Evolutionary conservation across 257 asterid genomes (phyloP).

Genomic region (Solanum tarapatanum): DNA sequence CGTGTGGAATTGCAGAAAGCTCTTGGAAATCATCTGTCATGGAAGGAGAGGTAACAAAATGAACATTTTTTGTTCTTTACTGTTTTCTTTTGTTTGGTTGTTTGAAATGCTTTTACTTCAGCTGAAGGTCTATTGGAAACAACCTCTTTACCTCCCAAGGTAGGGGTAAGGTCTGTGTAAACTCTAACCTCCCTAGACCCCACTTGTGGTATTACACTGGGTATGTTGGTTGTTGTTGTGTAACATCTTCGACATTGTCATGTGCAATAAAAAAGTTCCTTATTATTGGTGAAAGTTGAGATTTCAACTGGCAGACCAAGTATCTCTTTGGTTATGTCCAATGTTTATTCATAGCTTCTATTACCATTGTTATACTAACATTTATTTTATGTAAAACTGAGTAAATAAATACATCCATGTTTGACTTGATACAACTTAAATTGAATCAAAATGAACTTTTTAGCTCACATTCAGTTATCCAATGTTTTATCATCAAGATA

Average conservation of each 20-base stretch:
- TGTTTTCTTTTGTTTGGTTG: background rate
- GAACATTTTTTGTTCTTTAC: background rate
- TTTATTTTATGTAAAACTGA: background rate
- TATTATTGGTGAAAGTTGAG: background rate
- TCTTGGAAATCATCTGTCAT: conserved; percentile 82
- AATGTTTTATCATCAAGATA: background rate
- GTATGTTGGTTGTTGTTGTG: background rate
- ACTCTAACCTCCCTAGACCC: background rate
- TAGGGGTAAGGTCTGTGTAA: background rate
- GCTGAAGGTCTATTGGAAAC: background rate
- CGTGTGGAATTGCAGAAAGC: conserved; percentile 85
- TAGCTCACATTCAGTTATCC: background rate
- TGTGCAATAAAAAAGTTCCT: background rate
- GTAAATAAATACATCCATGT: background rate
- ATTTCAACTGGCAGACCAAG: background rate
- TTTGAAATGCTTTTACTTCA: background rate
- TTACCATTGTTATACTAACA: background rate
- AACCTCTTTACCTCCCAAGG: background rate
- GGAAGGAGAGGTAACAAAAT: conserved; percentile 83
- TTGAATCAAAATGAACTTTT: background rate
- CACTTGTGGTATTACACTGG: background rate
- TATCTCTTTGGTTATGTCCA: background rate
- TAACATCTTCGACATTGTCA: background rate
- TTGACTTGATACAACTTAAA: background rate
- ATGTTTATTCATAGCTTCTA: background rate